Percentiles rank a stretch among this genome's conserved stretches.
phyloP scores from a whole-genome alignment of 106 monocot species.

The Allium sativum region DNA sequence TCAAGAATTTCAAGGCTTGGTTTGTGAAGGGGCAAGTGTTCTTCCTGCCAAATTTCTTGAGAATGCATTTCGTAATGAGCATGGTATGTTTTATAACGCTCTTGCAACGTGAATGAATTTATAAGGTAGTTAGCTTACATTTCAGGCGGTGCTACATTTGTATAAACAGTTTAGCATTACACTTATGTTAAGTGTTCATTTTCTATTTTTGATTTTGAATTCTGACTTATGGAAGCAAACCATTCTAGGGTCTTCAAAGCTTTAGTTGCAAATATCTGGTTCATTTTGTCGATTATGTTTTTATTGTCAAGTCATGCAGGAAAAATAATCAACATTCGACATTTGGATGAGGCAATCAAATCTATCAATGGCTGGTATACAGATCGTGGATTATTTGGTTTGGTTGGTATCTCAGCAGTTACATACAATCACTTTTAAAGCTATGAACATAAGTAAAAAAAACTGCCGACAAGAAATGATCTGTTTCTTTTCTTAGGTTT shows the following conservation, averaged over 20 bases:
- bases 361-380: conserved; percentile 92
- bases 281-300: conserved; percentile 14
- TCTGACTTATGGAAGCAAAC: too few species aligned
- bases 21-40: conserved; percentile 92
- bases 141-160: too few species aligned
- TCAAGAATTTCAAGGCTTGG: conserved; percentile 88
- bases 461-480: too few species aligned
- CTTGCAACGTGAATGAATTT: too few species aligned
- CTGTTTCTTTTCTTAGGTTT: conserved; percentile 44
- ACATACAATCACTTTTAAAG: too few species aligned
- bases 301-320: conserved; percentile 83
- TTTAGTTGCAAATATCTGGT: not conserved
- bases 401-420: conserved; percentile 36
- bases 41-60: conserved; percentile 90
- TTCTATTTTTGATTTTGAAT: too few species aligned
- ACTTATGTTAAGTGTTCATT: too few species aligned
- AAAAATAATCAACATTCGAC: conserved; percentile 86
- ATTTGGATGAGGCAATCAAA: conserved; percentile 69
- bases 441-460: too few species aligned
- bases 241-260: not conserved
- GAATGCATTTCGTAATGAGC: conserved; percentile 86
- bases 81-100: conserved; percentile 37
- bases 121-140: too few species aligned
- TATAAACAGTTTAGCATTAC: too few species aligned
- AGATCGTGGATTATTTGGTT: conserved; percentile 83